Percentiles rank a stretch among this genome's conserved stretches.
Conservation (phyloP, 495 filamentous ascomycete species). For the Stereocaulon alpinum region DNA sequence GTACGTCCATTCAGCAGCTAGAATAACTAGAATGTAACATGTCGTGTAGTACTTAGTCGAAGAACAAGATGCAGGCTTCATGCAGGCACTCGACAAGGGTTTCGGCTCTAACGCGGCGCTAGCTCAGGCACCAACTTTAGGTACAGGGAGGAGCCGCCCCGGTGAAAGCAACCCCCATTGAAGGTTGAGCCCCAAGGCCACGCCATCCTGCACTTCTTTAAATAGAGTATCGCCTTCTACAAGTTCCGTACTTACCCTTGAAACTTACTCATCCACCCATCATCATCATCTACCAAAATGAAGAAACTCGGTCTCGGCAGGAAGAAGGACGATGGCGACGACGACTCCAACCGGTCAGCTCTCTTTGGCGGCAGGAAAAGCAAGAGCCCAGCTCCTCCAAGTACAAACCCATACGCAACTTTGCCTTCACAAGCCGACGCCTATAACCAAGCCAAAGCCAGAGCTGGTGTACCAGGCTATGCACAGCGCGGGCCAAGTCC, state of each 20-base stretch:
- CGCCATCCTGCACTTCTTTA: not conserved
- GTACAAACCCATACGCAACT: slow-evolving; percentile 65
- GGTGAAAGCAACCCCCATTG: not conserved
- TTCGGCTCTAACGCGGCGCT: not conserved
- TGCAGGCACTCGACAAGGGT: slow-evolving; percentile 7
- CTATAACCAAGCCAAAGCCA: slow-evolving; percentile 52
- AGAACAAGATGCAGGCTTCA: not conserved
- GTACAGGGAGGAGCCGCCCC: not conserved
- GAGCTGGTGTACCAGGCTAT: slow-evolving; percentile 31
- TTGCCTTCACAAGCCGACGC: slow-evolving; percentile 43
- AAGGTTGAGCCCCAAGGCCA: not conserved
- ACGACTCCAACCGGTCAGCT: slow-evolving; percentile 47
- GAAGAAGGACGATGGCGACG: slow-evolving; percentile 47
- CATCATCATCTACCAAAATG: slow-evolving; percentile 33
- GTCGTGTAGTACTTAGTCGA: not conserved
- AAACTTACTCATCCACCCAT: not conserved
- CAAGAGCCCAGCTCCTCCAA: slow-evolving; percentile 41
- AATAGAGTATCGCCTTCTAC: not conserved
- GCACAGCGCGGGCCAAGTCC: slow-evolving; percentile 18
- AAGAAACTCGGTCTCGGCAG: slow-evolving; percentile 56
- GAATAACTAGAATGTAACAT: not conserved
- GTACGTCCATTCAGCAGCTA: not conserved
- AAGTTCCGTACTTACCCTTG: not conserved
- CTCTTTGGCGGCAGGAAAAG: slow-evolving; percentile 55
- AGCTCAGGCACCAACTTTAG: slow-evolving; percentile 11